These are phyloP conservation scores for Sclerotinia sclerotiorum DNA, from an alignment of 2,329 filamentous ascomycete species.

Conservation along the genomic window DNA sequence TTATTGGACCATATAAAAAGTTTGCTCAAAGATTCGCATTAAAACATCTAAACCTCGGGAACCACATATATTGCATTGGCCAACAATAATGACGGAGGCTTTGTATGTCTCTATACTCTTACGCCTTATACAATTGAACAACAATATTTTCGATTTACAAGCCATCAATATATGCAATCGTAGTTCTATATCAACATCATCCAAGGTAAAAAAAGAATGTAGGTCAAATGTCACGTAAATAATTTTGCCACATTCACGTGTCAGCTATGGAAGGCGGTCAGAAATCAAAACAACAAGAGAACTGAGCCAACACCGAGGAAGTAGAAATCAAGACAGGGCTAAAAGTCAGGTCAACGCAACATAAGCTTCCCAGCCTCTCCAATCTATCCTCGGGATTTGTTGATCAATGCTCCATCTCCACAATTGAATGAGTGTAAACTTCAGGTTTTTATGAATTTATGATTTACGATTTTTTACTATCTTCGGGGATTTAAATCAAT, in stretches of 20 bases:
- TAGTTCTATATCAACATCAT: background rate
- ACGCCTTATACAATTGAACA: background rate
- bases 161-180: background rate
- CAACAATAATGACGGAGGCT: background rate
- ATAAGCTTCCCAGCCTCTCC: slow-evolving; percentile 19
- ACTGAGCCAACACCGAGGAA: slow-evolving; percentile 6
- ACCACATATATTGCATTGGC: background rate
- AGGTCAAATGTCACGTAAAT: background rate
- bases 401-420: slow-evolving; percentile 23
- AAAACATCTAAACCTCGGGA: background rate
- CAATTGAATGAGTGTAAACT: slow-evolving; percentile 21
- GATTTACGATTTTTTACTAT: slow-evolving; percentile 18
- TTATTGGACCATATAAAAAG: background rate
- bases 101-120: background rate
- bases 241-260: background rate
- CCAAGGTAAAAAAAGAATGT: background rate
- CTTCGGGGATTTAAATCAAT: slow-evolving; percentile 19
- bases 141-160: background rate
- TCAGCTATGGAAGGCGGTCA: background rate
- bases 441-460: slow-evolving; percentile 21
- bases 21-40: background rate
- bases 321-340: slow-evolving; percentile 4
- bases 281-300: background rate
- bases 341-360: slow-evolving; percentile 9
- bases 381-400: slow-evolving; percentile 23